Evolutionary conservation across 148 eudicot species (phyloP), one percentile per base, ranked within the genome.

Genomic region (Hydrangea macrophylla): DNA sequence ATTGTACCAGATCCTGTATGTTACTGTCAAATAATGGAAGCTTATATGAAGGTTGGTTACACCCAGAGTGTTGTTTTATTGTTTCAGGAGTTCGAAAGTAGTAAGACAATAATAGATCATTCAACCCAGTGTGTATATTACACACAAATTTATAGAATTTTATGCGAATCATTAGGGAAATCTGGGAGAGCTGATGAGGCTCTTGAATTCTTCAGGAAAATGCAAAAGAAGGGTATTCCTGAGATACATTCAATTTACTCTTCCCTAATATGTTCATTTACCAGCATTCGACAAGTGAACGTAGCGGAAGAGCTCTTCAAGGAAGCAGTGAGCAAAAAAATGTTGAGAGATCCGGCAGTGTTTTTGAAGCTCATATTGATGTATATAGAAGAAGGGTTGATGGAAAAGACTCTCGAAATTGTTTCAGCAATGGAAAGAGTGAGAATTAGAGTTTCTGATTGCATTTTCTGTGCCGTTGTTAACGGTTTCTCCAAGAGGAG

Each of bases 281-380:
- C 82, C 0, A 79, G 73, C 1, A 35, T 73, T 12, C 70, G 78
- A 33, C 85, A 84, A 39, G 73, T 89, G 0, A 51, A 78, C 11
- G 71, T 74, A 9, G 97, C 80, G 1, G 91, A 94, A 53, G 65
- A 70, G 39, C 85, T 94, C 11, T 73, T 83, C 62, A 69, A 56
- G 13, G 88, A 90, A 70, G 97, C 96, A 0, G 88, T 80, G 28
- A 74, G 79, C 5, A 87, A 82, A 73, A 79, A 65, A 10, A 86
- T 86, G 97, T 54, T 94, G 55, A 90, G 81, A 73, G 97, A 91
- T 73, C 97, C 97, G 6, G 91, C 82, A 0, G 64, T 87, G 61
- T 90, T 88, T 68, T 65, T 90, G 62, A 85, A 90, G 62, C 76
- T 94, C 2, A 88, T 89, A 11, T 55, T 88, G 69, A 82, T 89